These are phyloP conservation scores for Phytopythium mirpurense DNA, from an alignment of 352 stramenopile species.

Conservation along the genomic window DNA sequence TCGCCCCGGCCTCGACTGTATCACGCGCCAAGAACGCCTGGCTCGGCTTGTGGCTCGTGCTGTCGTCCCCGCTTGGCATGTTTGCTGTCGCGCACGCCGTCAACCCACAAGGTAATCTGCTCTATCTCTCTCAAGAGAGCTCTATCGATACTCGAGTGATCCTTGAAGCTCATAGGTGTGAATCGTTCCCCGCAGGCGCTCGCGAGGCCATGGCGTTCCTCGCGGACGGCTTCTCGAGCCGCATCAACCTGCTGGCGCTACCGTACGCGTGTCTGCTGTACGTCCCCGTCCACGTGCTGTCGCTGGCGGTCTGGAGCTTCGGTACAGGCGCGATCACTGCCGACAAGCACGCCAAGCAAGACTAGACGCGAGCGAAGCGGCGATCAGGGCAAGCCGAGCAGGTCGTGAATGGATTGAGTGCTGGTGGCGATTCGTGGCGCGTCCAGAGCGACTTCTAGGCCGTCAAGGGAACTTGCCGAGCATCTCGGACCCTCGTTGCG, in stretches of 20 bases:
- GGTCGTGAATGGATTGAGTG: background rate
- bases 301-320: constrained; percentile 40
- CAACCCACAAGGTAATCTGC: constrained; percentile 18
- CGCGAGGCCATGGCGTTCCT: constrained; percentile 22
- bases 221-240: constrained; percentile 42
- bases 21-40: constrained; percentile 20
- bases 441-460: constrained; percentile 8
- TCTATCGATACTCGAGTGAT: background rate
- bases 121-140: background rate
- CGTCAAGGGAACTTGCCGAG: constrained; percentile 40
- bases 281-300: constrained; percentile 60
- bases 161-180: background rate
- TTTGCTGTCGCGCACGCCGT: constrained; percentile 19
- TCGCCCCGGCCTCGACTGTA: constrained; percentile 28
- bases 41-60: constrained; percentile 37
- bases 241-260: constrained; percentile 52
- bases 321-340: background rate
- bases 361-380: constrained; percentile 8
- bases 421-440: background rate
- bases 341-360: constrained; percentile 18
- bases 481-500: constrained; percentile 32
- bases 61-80: constrained; percentile 45
- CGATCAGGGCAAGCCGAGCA: background rate
- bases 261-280: constrained; percentile 71
- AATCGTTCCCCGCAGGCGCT: constrained; percentile 11